Evolutionary conservation across 768 basidiomycete genomes (phyloP).

Genomic region (Tricholoma matsutake): DNA sequence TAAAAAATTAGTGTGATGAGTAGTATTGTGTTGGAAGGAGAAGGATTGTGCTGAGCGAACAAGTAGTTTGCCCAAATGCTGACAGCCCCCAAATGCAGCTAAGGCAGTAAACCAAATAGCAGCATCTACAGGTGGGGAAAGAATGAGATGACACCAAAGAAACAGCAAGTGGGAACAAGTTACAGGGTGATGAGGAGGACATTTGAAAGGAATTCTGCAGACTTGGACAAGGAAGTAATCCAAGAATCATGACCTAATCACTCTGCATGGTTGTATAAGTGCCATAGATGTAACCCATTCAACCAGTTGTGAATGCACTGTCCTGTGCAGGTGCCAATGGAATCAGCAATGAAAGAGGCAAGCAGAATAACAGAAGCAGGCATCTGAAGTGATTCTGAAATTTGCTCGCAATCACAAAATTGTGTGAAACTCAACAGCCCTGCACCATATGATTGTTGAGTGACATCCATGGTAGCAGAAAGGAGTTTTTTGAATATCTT

Average conservation of each 20-base stretch:
- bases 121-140: slow-evolving; percentile 4
- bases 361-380: slow-evolving; percentile 20
- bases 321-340: too few relatives aligned
- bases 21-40: neutral
- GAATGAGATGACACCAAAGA: neutral
- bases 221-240: neutral
- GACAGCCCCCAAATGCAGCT: slow-evolving; percentile 12
- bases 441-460: slow-evolving; percentile 26
- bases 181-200: slow-evolving; percentile 10
- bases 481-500: too few relatives aligned
- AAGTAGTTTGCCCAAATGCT: slow-evolving; percentile 1
- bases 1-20: neutral
- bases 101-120: slow-evolving; percentile 14
- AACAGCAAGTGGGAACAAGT: slow-evolving; percentile 4
- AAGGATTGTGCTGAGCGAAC: neutral
- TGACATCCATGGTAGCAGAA: slow-evolving; percentile 24
- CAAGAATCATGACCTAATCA: slow-evolving; percentile 16
- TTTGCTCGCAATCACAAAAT: slow-evolving; percentile 17
- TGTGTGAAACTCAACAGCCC: too few relatives aligned
- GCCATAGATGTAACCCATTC: too few relatives aligned
- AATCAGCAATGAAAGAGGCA: too few relatives aligned
- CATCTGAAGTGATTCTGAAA: slow-evolving; percentile 19
- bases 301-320: too few relatives aligned
- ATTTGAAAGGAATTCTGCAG: slow-evolving; percentile 10
- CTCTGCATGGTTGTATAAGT: slow-evolving; percentile 11